These are phyloP conservation scores for Apiospora arundinis DNA, from an alignment of 2,329 filamentous ascomycete genomes.

Conservation along the genomic window DNA sequence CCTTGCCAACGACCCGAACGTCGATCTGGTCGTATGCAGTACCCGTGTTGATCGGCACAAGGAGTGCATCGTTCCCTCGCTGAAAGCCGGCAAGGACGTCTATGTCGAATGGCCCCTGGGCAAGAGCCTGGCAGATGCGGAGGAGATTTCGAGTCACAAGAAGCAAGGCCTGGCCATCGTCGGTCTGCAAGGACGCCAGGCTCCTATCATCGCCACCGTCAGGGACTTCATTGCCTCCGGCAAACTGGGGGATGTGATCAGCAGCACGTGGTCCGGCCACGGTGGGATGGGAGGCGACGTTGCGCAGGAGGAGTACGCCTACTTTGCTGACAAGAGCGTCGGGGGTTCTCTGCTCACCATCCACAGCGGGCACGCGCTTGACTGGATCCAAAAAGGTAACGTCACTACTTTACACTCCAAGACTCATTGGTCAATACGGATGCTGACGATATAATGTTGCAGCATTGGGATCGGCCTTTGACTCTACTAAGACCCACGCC, in stretches of 20 bases:
- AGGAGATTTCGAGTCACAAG: background rate
- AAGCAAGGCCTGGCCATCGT: constrained; percentile 10
- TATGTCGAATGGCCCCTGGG: constrained; percentile 22
- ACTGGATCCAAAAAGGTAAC: background rate
- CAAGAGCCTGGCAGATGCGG: constrained; percentile 11
- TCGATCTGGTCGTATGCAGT: constrained; percentile 20
- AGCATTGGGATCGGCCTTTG: background rate
- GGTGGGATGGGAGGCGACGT: background rate
- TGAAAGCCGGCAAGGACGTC: constrained; percentile 22
- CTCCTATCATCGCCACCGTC: background rate
- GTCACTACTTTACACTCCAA: background rate
- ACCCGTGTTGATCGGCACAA: constrained; percentile 14
- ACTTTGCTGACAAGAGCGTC: constrained; percentile 20
- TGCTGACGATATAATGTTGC: background rate
- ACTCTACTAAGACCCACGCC: background rate
- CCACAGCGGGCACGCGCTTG: constrained; percentile 19
- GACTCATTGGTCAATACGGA: no score
- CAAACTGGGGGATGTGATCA: constrained; percentile 16
- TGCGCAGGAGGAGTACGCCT: background rate
- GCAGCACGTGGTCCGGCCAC: constrained; percentile 4
- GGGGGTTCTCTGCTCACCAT: constrained; percentile 19
- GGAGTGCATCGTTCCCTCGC: background rate
- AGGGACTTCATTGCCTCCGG: constrained; percentile 10
- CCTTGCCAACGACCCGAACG: constrained; percentile 11
- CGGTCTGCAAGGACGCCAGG: constrained; percentile 5